Base-by-base conservation (phyloP, 2,329 filamentous ascomycete species). In the Colletotrichum plurivorum region DNA sequence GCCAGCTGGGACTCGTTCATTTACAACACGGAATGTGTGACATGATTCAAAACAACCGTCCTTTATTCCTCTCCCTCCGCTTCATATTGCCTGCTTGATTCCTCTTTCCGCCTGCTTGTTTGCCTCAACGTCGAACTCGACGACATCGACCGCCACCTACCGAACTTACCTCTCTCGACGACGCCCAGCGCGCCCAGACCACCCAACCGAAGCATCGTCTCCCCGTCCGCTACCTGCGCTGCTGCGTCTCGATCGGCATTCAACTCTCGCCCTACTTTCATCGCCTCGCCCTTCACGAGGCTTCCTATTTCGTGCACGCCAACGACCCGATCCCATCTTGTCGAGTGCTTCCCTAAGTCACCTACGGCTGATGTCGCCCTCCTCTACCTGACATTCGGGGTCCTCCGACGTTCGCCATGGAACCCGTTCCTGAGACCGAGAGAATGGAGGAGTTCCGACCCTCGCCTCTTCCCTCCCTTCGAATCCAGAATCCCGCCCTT, bases 361-460 rank as follows among this genome's bases (percentile, higher is more conserved):
- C 39, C 10, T 51, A n/a, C 55, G 59, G 43, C 66, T 68, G 20
- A 70, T 70, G 67, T 70, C 67, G 67, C 63, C 64, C 52, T 58
- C 45, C 27, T 22, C 27, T 18, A 41, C 63, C 63, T 70, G 63
- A 67, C 67, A 68, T 45, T 39, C 58, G 63, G 67, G 67, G 53
- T 18, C 36, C 46, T 53, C 63, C 63, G 63, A 71, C 25, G 36
- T 41, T 70, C 77, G 79, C 74, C 73, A 92, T 92, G 89, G 89
- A 92, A 79, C 88, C 89, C 67, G 89, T 92, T 75, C 89, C 89
- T 73, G 89, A 92, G 82, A 90, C 89, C 57, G 88, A 91, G 83
- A 85, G 88, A 72, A 89, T 92, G 86, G 89, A 91, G 83, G 88
- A 88, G 77, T 92, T 91, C 76, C 86, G 84, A 71, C 80, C 88